Evolutionary conservation across 2,329 filamentous ascomycete genomes (phyloP).

Genomic region (Aspergillus pseudoterreus): DNA sequence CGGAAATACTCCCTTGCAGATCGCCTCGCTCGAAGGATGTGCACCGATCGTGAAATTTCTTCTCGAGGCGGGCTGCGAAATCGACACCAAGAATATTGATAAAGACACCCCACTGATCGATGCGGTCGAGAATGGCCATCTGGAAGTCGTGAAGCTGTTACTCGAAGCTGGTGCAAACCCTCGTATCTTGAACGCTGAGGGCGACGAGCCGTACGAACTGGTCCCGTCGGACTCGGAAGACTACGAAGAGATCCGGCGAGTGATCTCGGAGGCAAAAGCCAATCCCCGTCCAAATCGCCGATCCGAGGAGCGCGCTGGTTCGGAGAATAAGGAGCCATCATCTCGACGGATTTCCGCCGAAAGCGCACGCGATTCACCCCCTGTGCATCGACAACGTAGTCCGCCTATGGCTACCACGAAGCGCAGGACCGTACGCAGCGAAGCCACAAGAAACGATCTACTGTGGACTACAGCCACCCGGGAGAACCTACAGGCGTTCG

Average conservation of each 20-base stretch:
- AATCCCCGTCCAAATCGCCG: constrained; percentile 48
- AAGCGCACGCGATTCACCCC: constrained; percentile 45
- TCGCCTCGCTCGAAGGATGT: constrained; percentile 82
- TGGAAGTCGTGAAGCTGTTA: constrained; percentile 81
- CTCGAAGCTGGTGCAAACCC: constrained; percentile 87
- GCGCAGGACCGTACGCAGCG: constrained; percentile 47
- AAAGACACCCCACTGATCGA: constrained; percentile 93
- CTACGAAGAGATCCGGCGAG: constrained; percentile 70
- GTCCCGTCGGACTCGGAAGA: constrained; percentile 72
- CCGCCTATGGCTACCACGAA: constrained; percentile 35
- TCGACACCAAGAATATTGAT: constrained; percentile 73
- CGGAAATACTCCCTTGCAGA: constrained; percentile 92
- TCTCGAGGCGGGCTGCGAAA: constrained; percentile 76
- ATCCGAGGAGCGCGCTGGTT: constrained; percentile 39
- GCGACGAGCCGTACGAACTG: constrained; percentile 85
- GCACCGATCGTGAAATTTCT: constrained; percentile 83
- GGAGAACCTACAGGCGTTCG: constrained; percentile 47
- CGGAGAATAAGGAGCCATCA: constrained; percentile 33
- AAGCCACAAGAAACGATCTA: constrained; percentile 48
- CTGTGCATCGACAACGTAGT: constrained; percentile 36
- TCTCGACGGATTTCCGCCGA: constrained; percentile 42
- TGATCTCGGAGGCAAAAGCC: constrained; percentile 62
- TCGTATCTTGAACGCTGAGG: constrained; percentile 83
- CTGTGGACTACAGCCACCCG: constrained; percentile 50
- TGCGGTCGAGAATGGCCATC: constrained; percentile 90